Conservation (phyloP, 2,329 filamentous ascomycete species). For the Exophiala sp. region DNA sequence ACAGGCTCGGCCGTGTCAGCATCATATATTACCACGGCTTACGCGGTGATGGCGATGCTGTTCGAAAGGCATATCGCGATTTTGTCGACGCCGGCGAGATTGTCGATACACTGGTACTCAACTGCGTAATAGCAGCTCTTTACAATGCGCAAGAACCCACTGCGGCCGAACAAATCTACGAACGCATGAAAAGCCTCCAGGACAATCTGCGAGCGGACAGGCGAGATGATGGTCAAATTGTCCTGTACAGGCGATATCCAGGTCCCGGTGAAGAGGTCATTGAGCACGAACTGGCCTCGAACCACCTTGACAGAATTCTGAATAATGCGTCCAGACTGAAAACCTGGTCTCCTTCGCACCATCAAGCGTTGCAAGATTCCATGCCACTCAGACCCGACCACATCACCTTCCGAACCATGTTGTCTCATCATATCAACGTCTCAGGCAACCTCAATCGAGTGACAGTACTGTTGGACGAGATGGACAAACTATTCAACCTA, state of each 20-base stretch:
- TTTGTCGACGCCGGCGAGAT: conserved; percentile 84
- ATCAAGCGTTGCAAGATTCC: conserved; percentile 62
- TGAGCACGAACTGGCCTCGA: conserved; percentile 38
- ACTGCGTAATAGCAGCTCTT: conserved; percentile 77
- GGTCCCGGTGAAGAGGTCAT: conserved; percentile 39
- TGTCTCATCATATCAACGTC: conserved; percentile 67
- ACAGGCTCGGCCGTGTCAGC: conserved; percentile 76
- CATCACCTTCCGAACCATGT: conserved; percentile 73
- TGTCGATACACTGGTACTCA: conserved; percentile 81
- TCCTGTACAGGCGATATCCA: conserved; percentile 27
- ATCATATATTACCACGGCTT: conserved; percentile 82
- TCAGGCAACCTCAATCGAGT: conserved; percentile 71
- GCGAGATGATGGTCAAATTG: conserved; percentile 31
- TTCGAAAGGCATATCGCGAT: conserved; percentile 73
- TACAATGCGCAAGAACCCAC: conserved; percentile 70
- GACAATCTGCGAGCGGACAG: conserved; percentile 33
- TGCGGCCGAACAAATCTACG: conserved; percentile 76
- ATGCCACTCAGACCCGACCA: conserved; percentile 70
- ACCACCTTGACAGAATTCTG: conserved; percentile 47
- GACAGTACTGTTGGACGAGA: conserved; percentile 71
- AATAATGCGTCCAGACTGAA: conserved; percentile 43
- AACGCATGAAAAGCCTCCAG: conserved; percentile 71
- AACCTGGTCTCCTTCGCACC: conserved; percentile 50
- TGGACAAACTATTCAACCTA: conserved; percentile 64
- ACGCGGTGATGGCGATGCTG: conserved; percentile 66